These are phyloP conservation scores for Colletotrichum cordylinicola DNA, from an alignment of 2,329 filamentous ascomycete species.

Conservation along the genomic window DNA sequence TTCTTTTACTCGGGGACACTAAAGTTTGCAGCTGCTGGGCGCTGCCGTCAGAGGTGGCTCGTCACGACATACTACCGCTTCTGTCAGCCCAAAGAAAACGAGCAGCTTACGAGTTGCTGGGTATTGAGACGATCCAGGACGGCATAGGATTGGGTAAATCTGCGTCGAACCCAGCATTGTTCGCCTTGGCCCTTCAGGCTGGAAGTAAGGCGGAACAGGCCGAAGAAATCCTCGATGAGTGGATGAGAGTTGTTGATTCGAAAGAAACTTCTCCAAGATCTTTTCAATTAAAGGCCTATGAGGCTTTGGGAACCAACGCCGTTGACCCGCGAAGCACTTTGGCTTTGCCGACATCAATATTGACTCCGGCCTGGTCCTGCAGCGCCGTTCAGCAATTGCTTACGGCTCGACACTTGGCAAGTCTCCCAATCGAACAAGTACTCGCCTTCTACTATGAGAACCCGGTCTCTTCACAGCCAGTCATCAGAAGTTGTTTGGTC, in stretches of 20 bases:
- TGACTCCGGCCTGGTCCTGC: not conserved
- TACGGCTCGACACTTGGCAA: not conserved
- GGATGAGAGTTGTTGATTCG: not conserved
- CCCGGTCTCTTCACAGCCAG: not conserved
- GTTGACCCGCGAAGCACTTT: not conserved
- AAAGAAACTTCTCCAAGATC: not conserved
- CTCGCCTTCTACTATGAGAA: not conserved
- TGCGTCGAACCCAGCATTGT: not conserved
- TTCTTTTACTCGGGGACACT: not conserved
- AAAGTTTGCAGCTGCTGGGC: not conserved
- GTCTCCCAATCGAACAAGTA: not conserved
- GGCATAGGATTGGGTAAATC: not conserved
- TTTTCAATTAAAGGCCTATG: not conserved
- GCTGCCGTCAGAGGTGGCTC: not conserved
- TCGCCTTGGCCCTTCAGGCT: not conserved
- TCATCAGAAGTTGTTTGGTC: not conserved
- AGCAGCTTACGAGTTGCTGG: not conserved
- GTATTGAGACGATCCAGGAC: fast-evolving
- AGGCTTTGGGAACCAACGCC: not conserved
- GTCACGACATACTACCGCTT: not conserved
- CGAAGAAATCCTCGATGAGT: not conserved
- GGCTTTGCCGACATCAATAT: not conserved
- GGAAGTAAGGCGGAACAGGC: not conserved
- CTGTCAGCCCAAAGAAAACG: not conserved
- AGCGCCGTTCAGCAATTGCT: not conserved